Conservation (phyloP, 1,284 basidiomycete species). For the Melampsora abietis-canadensis region DNA sequence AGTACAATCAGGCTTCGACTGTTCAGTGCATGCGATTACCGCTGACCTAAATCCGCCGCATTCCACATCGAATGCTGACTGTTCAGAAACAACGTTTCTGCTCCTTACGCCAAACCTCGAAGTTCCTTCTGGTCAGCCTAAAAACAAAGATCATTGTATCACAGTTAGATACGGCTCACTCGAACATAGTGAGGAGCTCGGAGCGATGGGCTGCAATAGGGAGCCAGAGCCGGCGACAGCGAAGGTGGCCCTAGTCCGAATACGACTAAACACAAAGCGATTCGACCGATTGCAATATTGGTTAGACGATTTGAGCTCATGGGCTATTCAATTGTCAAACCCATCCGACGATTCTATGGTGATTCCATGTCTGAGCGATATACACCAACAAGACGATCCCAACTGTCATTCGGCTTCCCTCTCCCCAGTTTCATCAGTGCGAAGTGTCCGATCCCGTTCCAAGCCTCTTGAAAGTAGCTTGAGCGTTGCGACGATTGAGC, state of each 20-base stretch:
- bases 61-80: background rate
- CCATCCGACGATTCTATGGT: background rate
- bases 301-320: conserved; percentile 35
- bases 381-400: background rate
- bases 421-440: conserved; percentile 1
- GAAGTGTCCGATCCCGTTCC: background rate
- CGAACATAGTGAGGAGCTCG: background rate
- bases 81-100: background rate
- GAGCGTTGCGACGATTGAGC: background rate
- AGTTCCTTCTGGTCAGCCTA: background rate
- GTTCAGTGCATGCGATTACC: background rate
- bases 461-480: background rate
- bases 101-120: background rate
- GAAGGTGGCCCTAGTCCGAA: conserved; percentile 20
- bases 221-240: background rate
- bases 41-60: background rate
- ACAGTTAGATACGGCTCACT: background rate
- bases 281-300: conserved; percentile 42
- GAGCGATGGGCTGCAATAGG: background rate
- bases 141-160: background rate
- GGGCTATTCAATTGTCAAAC: conserved; percentile 6
- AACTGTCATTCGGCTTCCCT: conserved; percentile 6
- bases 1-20: background rate
- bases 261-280: conserved; percentile 23
- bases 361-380: background rate